Conservation (phyloP, 768 basidiomycete genomes). For the Amanita inopinata region DNA sequence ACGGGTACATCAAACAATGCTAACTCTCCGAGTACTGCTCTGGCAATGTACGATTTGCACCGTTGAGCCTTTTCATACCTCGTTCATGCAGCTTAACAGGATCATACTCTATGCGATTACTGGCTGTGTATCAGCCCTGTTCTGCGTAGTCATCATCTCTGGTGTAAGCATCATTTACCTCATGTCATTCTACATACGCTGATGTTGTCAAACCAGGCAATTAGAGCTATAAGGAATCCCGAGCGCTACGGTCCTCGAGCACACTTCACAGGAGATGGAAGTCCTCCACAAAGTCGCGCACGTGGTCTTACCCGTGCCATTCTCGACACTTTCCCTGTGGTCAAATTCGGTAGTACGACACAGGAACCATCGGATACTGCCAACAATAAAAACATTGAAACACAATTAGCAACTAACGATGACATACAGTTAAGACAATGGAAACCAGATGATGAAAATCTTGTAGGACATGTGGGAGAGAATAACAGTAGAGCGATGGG, state of each 20-base stretch:
- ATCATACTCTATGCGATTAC: slow-evolving; percentile 83
- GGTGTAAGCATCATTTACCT: slow-evolving; percentile 42
- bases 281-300: slow-evolving; percentile 52
- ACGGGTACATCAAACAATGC: slow-evolving; percentile 14
- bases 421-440: slow-evolving; percentile 14
- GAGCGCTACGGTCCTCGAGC: slow-evolving; percentile 82
- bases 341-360: slow-evolving; percentile 57
- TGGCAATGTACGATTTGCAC: slow-evolving; percentile 58
- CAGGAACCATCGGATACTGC: slow-evolving; percentile 6
- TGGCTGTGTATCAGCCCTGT: slow-evolving; percentile 78
- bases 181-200: slow-evolving; percentile 5
- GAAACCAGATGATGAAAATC: slow-evolving; percentile 10
- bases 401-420: slow-evolving; percentile 7
- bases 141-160: slow-evolving; percentile 76
- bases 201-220: slow-evolving; percentile 41
- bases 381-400: slow-evolving; percentile 19
- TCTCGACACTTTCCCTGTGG: slow-evolving; percentile 89
- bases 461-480: too few species aligned
- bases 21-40: slow-evolving; percentile 35
- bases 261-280: slow-evolving; percentile 28
- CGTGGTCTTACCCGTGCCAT: slow-evolving; percentile 88
- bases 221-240: slow-evolving; percentile 78
- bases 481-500: too few species aligned
- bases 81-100: slow-evolving; percentile 28
- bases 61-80: slow-evolving; percentile 2